phyloP scores from a whole-genome alignment of 1,284 basidiomycete genomes.

The Microbotryum lychnidis-dioicae region DNA sequence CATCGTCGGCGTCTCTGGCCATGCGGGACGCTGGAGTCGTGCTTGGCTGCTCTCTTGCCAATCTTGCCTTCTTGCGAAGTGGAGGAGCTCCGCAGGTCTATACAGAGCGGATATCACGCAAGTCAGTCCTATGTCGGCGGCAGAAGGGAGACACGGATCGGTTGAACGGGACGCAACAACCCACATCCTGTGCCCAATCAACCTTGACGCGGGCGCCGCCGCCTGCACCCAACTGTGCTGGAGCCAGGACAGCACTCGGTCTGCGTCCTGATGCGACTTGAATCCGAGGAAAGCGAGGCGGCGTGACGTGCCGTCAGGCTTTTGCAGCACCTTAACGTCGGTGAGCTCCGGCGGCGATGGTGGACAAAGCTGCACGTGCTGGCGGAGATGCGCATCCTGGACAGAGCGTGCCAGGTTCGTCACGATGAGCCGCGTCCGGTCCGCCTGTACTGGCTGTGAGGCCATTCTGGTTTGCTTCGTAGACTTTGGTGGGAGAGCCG shows the following conservation, averaged over 20 bases:
- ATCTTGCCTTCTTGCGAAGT: slow-evolving; percentile 10
- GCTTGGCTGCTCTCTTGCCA: background rate
- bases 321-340: slow-evolving; percentile 74
- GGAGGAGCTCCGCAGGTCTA: slow-evolving; percentile 14
- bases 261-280: slow-evolving; percentile 69
- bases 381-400: slow-evolving; percentile 56
- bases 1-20: too few species aligned
- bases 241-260: slow-evolving; percentile 71
- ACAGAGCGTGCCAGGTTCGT: slow-evolving; percentile 76
- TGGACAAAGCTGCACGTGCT: slow-evolving; percentile 55
- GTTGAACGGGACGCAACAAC: background rate
- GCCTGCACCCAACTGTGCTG: slow-evolving; percentile 59
- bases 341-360: slow-evolving; percentile 54
- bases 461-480: too few species aligned
- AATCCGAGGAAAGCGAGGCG: slow-evolving; percentile 91
- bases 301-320: slow-evolving; percentile 67
- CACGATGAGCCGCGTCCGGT: slow-evolving; percentile 65
- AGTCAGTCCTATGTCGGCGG: background rate
- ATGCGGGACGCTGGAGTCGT: too few species aligned
- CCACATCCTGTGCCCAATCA: slow-evolving; percentile 61
- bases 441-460: too few species aligned
- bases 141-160: background rate
- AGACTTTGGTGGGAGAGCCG: too few species aligned
- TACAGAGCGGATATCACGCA: background rate
- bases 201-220: slow-evolving; percentile 65